phyloP scores from a whole-genome alignment of 2,329 filamentous ascomycete species.

The Venturia pyrina region DNA sequence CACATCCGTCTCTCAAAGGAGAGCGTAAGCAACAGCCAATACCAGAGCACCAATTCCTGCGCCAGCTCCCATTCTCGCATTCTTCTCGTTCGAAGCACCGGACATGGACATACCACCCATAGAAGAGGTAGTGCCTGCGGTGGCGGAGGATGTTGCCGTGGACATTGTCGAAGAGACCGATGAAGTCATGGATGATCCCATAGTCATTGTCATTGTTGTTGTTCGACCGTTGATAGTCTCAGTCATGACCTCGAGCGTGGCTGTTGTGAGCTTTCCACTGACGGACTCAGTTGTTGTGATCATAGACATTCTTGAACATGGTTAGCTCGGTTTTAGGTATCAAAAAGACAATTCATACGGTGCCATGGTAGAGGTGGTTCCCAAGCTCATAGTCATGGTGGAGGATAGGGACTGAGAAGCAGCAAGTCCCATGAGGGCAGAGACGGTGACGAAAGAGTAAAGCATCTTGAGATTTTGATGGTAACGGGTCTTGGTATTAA shows the following conservation, averaged over 20 bases:
- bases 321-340: not conserved
- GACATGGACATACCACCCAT: conserved; percentile 4
- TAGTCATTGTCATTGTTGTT: not conserved
- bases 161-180: not conserved
- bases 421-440: not conserved
- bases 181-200: not conserved
- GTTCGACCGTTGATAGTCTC: not conserved
- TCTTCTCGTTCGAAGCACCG: conserved; percentile 4
- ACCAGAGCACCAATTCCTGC: not conserved
- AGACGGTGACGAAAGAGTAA: not conserved
- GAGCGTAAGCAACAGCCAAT: not conserved
- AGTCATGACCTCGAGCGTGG: not conserved
- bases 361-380: not conserved
- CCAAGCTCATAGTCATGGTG: not conserved
- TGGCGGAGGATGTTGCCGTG: not conserved
- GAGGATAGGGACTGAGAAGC: not conserved
- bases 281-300: not conserved
- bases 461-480: not conserved
- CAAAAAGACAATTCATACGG: not conserved
- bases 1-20: not conserved
- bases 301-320: not conserved
- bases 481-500: not conserved
- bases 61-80: not conserved
- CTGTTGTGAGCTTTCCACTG: not conserved
- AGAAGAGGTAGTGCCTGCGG: not conserved